phyloP scores from a whole-genome alignment of 2,329 filamentous ascomycete species.

The Sclerotinia subarctica region DNA sequence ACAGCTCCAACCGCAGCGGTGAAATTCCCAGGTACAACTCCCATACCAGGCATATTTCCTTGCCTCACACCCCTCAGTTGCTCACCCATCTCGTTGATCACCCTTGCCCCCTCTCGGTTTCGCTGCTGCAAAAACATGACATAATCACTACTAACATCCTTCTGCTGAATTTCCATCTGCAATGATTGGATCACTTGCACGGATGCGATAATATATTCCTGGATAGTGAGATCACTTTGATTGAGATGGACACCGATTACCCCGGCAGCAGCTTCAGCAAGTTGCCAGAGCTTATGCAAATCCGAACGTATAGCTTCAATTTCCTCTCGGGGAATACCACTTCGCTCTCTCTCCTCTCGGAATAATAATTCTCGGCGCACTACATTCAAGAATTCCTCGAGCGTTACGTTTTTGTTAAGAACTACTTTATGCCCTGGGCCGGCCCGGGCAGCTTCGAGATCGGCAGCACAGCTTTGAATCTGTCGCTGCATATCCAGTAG shows the following conservation, averaged over 20 bases:
- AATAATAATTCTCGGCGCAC: slow-evolving; percentile 11
- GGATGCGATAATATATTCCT: slow-evolving; percentile 8
- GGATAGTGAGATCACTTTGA: neutral
- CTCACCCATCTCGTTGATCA: slow-evolving; percentile 17
- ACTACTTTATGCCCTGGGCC: neutral
- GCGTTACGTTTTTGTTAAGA: neutral
- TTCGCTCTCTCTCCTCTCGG: neutral
- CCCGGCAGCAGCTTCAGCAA: slow-evolving; percentile 8
- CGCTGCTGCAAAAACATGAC: slow-evolving; percentile 18
- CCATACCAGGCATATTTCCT: neutral
- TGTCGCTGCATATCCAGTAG: slow-evolving; percentile 15
- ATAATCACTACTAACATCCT: slow-evolving; percentile 19
- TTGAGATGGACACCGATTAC: slow-evolving; percentile 12
- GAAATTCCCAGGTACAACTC: neutral
- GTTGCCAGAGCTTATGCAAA: slow-evolving; percentile 8
- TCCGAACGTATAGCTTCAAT: slow-evolving; percentile 5
- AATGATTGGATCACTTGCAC: slow-evolving; percentile 11
- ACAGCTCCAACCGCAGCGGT: neutral
- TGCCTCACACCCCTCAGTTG: slow-evolving; percentile 8
- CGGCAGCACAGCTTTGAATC: slow-evolving; percentile 7
- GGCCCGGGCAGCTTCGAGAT: slow-evolving; percentile 11
- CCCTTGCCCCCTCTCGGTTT: slow-evolving; percentile 10
- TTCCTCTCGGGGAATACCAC: neutral
- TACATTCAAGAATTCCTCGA: slow-evolving; percentile 14
- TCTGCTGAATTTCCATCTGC: slow-evolving; percentile 6